Evolutionary conservation across 495 filamentous ascomycete genomes (phyloP), one percentile per base, ranked within the genome.

Genomic region (Talaromyces ruber): DNA sequence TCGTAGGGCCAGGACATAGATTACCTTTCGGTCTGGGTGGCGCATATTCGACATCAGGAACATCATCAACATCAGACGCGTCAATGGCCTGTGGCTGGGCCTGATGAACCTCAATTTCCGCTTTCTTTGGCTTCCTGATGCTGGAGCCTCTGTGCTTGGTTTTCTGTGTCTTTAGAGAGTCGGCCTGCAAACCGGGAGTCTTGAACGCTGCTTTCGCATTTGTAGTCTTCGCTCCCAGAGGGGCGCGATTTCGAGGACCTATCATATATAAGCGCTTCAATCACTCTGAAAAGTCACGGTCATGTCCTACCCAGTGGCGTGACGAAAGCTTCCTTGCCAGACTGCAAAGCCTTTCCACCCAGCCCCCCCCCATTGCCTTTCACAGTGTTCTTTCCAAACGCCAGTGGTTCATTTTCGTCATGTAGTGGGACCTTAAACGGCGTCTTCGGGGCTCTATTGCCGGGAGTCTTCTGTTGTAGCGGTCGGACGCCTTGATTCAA

Each of bases 161-260:
- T 66, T 77, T 81, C 54, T 74, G 74, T 30, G 73, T 68, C 64
- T 83, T 79, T 60, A 73, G 67, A n/a, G 71, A 75, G 43, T 72
- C 76, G 32, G 67, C 64, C 39, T 76, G 74, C 9, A 79, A 79
- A 28, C 76, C 82, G 1, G 86, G 85, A 5, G 84, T 91, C 65
- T 87, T 85, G 39, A 86, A 81, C 67, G 81, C 89, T 58, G 89
- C 82, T 77, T 94, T 97, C 45, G 89, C 90, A 74, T 99, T 99
- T 50, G 94, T 97, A 0, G 93, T 98, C 74, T 99, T 99, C 78
- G 87, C 82, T 39, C 95, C 95, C 57, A 97, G 75, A 4, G 90
- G 87, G 43, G 94, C 92, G 63, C 92, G 86, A 53, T 81, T 88
- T 45, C 85, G 84, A 53, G 86, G 82, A 51, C 50, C 55, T 61